phyloP scores from a whole-genome alignment of 1,139 yeast genomes.

The Geotrichum restrictum region DNA sequence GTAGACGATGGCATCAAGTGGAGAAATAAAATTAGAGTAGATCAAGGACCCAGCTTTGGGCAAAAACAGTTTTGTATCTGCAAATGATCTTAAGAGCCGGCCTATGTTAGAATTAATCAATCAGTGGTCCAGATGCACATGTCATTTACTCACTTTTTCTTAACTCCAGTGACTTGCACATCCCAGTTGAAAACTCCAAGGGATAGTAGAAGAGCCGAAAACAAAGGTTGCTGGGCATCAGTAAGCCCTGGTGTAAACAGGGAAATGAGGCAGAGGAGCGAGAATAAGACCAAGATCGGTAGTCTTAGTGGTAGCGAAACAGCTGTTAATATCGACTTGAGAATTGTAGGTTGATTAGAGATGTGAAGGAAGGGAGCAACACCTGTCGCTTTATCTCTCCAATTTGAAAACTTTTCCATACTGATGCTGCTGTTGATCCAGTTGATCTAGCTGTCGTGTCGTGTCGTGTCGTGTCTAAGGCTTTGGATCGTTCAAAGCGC shows the following conservation, averaged over 20 bases:
- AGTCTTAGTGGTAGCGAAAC: conserved; percentile 28
- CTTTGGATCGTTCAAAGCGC: too few relatives aligned
- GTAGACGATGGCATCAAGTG: conserved; percentile 40
- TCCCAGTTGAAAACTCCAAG: conserved; percentile 21
- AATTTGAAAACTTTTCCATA: conserved; percentile 43
- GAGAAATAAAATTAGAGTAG: conserved; percentile 40
- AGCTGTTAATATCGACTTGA: conserved; percentile 21
- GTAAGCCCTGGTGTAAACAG: conserved; percentile 1
- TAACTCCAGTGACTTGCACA: conserved; percentile 22
- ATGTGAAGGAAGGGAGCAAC: conserved; percentile 41
- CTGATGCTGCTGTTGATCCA: background rate
- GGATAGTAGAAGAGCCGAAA: conserved; percentile 24
- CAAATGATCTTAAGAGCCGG: conserved; percentile 9
- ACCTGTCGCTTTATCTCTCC: conserved; percentile 44
- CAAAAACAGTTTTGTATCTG: conserved; percentile 5
- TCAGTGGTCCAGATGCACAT: background rate
- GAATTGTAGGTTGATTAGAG: conserved; percentile 11
- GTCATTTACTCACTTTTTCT: conserved; percentile 18
- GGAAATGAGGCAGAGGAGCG: conserved; percentile 24
- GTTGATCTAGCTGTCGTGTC: background rate
- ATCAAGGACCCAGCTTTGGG: conserved; percentile 39
- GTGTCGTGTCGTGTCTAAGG: too few relatives aligned
- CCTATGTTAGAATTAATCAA: conserved; percentile 3
- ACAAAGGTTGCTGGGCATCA: conserved; percentile 23
- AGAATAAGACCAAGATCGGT: conserved; percentile 27